Percentiles rank a stretch among this genome's conserved stretches.
phyloP scores from a whole-genome alignment of 1,139 yeast genomes.

The Debaryomyces coudertii region DNA sequence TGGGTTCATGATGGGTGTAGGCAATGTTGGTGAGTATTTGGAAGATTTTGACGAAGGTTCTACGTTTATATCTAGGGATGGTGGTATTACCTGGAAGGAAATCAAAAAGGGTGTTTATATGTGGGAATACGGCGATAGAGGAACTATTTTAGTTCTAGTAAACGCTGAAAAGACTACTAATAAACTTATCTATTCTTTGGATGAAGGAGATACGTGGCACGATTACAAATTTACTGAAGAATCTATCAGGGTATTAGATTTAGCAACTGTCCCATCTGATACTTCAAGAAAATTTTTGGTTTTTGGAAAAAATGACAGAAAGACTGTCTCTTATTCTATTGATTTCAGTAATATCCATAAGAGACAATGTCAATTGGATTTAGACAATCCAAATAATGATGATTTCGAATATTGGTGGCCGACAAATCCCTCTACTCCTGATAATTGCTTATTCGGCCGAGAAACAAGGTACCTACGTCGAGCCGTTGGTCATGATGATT shows the following conservation, averaged over 20 bases:
- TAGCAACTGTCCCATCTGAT: constrained; percentile 91
- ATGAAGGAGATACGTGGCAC: constrained; percentile 80
- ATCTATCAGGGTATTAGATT: constrained; percentile 61
- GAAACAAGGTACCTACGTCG: constrained; percentile 78
- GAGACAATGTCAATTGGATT: constrained; percentile 72
- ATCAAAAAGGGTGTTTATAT: constrained; percentile 70
- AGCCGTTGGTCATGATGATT: constrained; percentile 58
- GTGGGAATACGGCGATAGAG: constrained; percentile 98
- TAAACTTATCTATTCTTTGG: constrained; percentile 64
- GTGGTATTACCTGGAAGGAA: constrained; percentile 88
- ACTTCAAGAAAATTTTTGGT: constrained; percentile 70
- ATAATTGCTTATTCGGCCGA: constrained; percentile 87
- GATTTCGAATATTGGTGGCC: constrained; percentile 91
- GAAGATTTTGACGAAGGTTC: constrained; percentile 53
- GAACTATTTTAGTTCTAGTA: constrained; percentile 79
- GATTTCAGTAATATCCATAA: constrained; percentile 71
- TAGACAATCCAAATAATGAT: constrained; percentile 57
- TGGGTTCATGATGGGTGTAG: constrained; percentile 84
- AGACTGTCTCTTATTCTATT: constrained; percentile 49
- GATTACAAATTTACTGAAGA: constrained; percentile 65
- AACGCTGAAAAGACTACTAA: constrained; percentile 61
- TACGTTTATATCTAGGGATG: constrained; percentile 82
- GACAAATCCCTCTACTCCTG: constrained; percentile 61
- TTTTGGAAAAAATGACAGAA: constrained; percentile 25
- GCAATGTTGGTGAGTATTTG: constrained; percentile 79